Evolutionary conservation across 2,329 filamentous ascomycete genomes (phyloP).

Genomic region (Sordariomycetes sp.): DNA sequence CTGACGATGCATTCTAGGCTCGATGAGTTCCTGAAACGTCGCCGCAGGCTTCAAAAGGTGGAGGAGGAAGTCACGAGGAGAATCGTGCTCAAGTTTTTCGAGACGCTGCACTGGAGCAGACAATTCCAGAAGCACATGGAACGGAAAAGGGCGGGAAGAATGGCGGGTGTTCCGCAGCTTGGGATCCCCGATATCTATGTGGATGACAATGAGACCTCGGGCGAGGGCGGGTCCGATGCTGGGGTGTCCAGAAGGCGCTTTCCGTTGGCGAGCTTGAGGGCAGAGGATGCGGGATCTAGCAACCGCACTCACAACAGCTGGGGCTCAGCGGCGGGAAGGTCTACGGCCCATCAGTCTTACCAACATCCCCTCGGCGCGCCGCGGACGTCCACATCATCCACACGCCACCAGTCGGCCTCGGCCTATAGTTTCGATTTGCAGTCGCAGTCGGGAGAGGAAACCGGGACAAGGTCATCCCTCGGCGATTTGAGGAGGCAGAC

Average conservation of each 20-base stretch:
- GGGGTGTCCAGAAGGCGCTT: neutral
- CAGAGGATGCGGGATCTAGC: constrained; percentile 17
- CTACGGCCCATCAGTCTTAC: constrained; percentile 19
- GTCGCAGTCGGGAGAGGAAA: constrained; percentile 20
- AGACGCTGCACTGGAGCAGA: constrained; percentile 80
- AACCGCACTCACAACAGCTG: constrained; percentile 24
- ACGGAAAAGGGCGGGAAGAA: constrained; percentile 58
- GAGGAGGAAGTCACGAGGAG: constrained; percentile 88
- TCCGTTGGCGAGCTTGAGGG: constrained; percentile 12
- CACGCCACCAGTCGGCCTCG: constrained; percentile 30
- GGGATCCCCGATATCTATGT: constrained; percentile 83
- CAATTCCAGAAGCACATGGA: constrained; percentile 67
- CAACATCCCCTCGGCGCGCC: constrained; percentile 42
- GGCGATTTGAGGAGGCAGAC: constrained; percentile 6
- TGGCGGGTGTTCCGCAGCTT: constrained; percentile 67
- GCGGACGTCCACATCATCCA: constrained; percentile 26
- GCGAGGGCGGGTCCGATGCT: neutral
- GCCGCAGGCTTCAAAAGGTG: constrained; percentile 81
- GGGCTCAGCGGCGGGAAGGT: constrained; percentile 13
- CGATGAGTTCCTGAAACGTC: constrained; percentile 85
- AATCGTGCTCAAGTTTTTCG: constrained; percentile 87
- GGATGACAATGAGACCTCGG: constrained; percentile 53
- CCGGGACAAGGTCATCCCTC: constrained; percentile 4
- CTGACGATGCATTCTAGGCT: constrained; percentile 35
- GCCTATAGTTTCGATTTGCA: constrained; percentile 47